Percentiles rank a stretch among this genome's conserved stretches.
phyloP scores from a whole-genome alignment of 371 early-diverging fungal genomes.

The Nematocida ironsii region DNA sequence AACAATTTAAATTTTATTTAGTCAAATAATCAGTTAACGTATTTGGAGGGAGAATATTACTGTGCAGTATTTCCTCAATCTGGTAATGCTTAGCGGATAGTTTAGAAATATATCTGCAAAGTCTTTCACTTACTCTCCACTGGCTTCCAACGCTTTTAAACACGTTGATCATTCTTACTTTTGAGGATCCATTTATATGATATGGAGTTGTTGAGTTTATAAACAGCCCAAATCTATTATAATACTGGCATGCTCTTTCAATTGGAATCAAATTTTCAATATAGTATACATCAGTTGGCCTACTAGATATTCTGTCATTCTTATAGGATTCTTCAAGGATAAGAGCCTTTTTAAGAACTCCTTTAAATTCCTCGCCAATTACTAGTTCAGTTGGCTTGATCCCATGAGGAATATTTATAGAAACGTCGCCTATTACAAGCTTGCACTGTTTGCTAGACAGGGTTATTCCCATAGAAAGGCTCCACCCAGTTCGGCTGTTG shows the following conservation, averaged over 20 bases:
- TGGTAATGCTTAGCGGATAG: constrained; percentile 20
- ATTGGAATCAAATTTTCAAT: constrained; percentile 22
- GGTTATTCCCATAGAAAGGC: constrained; percentile 16
- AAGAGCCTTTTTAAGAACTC: constrained; percentile 43
- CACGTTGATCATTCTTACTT: constrained; percentile 20
- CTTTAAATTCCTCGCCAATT: constrained; percentile 46
- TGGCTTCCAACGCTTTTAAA: constrained; percentile 10
- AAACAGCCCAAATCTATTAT: constrained; percentile 40
- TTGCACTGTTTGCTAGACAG: not conserved
- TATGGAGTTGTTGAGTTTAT: constrained; percentile 47
- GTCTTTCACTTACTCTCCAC: constrained; percentile 44
- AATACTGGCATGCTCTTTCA: constrained; percentile 45
- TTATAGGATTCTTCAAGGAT: constrained; percentile 36
- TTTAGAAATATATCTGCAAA: constrained; percentile 28
- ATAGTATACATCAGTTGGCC: constrained; percentile 37
- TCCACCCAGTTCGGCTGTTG: constrained; percentile 45
- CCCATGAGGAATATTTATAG: not conserved
- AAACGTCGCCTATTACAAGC: constrained; percentile 19
- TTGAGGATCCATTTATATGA: not conserved
- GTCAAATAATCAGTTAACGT: not conserved
- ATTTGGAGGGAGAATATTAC: not conserved
- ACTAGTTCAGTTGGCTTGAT: not conserved
- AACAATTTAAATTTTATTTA: not conserved
- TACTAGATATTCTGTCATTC: constrained; percentile 10
- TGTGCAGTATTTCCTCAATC: constrained; percentile 27